Evolutionary conservation across 2,329 filamentous ascomycete genomes (phyloP), one percentile per base, ranked within the genome.

Genomic region (Fusarium nurragi): DNA sequence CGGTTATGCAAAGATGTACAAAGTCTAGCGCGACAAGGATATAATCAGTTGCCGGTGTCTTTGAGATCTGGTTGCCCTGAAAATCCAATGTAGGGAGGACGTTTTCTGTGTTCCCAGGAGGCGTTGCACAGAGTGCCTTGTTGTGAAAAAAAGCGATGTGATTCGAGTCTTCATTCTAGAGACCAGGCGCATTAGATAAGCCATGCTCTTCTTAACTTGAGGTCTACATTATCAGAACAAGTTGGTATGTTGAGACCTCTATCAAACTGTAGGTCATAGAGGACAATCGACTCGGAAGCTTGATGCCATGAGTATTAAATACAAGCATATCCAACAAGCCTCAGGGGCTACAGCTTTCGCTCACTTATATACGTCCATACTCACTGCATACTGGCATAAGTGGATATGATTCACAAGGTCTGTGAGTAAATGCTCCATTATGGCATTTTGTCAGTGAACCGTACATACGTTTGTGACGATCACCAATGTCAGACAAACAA

Each of bases 1-100:
- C 55, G 16, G n/a, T 23, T 32, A 38, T 38, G 18, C 57, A 65
- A 26, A 60, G 44, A 23, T 57, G 36, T 34, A n/a, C 30, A 36
- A 66, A 60, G 18, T 49, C 21, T 6, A 66, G 16, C 4, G 65
- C 38, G 10, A 66, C 37, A 5, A 68, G 21, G 10, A 63, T 45
- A 21, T 59, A 53, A 8, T 68, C 57, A 3, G 28, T 53, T 13
- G 25, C 23, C 2, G 43, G 65, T 22, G 25, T 48, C 14, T 16
- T 54, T 12, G 8, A 23, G 9, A 51, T 37, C 8, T 26, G 41
- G 5, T 14, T 34, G 6, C 16, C 23, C n/a, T 26, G 13, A 8
- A 13, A n/a, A 8, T 45, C 26, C 6, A 54, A 13, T 9, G 6
- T 14, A 25, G 57, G 57, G 1, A 68, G 37, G 21, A 60, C 41